A percentile compares a stretch with the other conserved stretches of the same genome.
phyloP scores from a whole-genome alignment of 257 asterid species.

The Solanum sejunctum region DNA sequence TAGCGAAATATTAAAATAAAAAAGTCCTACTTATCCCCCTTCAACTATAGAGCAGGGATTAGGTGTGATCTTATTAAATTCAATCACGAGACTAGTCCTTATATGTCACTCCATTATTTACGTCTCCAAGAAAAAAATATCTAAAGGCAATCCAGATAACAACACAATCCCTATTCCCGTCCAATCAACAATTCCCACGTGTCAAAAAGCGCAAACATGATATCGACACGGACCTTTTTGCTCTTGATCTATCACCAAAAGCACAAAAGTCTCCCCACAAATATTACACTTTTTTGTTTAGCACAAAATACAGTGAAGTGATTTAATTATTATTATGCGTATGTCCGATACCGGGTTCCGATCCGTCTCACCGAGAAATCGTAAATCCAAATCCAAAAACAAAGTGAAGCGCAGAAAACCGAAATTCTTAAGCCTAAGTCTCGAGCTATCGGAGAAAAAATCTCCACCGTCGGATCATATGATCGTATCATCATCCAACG shows the following conservation, averaged over 20 bases:
- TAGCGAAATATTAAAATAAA: too few relatives aligned
- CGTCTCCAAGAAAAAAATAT: neutral
- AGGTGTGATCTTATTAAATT: neutral
- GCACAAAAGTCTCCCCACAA: conserved; percentile 7
- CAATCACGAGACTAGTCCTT: neutral
- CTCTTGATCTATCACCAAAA: neutral
- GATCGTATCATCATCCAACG: neutral
- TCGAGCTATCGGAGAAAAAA: conserved; percentile 36
- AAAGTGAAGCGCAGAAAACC: conserved; percentile 29
- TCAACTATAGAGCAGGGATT: neutral
- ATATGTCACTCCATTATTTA: neutral
- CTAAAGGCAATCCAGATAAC: conserved; percentile 37
- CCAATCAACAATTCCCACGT: conserved; percentile 42
- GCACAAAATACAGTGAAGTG: neutral
- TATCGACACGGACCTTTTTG: neutral
- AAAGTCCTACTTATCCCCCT: neutral
- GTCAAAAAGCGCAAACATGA: neutral
- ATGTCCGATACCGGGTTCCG: neutral
- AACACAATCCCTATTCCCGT: neutral
- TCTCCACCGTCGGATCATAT: neutral
- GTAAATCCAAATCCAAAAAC: neutral
- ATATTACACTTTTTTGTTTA: neutral
- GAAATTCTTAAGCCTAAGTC: conserved; percentile 70
- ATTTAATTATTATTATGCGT: conserved; percentile 2
- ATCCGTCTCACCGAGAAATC: neutral